phyloP scores from a whole-genome alignment of 148 eudicot genomes.

The Chenopodium formosanum region DNA sequence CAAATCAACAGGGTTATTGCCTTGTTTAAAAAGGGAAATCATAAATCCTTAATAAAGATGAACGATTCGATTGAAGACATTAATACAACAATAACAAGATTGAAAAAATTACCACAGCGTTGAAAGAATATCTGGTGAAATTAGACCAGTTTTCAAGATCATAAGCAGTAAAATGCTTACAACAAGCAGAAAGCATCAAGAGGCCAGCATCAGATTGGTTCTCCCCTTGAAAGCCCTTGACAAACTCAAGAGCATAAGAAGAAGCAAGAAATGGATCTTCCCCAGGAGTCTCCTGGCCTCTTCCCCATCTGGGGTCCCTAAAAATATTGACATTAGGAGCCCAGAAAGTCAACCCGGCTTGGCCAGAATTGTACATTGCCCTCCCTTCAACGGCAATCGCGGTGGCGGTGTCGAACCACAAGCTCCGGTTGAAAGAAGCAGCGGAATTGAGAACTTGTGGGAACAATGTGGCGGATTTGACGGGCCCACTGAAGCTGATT shows the following conservation, averaged over 20 bases:
- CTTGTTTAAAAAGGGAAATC: neutral
- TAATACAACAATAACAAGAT: no score
- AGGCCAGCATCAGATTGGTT: slow-evolving; percentile 31
- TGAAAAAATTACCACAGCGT: slow-evolving; percentile 63
- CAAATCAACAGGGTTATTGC: neutral
- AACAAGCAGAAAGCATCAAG: slow-evolving; percentile 93
- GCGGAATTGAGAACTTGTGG: slow-evolving; percentile 70
- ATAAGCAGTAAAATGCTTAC: slow-evolving; percentile 95
- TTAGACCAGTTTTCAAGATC: slow-evolving; percentile 81
- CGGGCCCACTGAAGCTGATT: slow-evolving; percentile 51
- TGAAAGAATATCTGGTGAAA: slow-evolving; percentile 70
- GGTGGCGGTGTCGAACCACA: slow-evolving; percentile 57
- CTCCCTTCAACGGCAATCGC: slow-evolving; percentile 71
- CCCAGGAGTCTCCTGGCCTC: slow-evolving; percentile 97
- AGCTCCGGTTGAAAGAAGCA: slow-evolving; percentile 55
- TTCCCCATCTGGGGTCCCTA: slow-evolving; percentile 99
- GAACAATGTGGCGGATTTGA: slow-evolving; percentile 65
- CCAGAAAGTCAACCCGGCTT: slow-evolving; percentile 93
- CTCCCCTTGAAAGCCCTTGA: slow-evolving; percentile 68
- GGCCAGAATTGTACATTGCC: slow-evolving; percentile 82
- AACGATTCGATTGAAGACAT: no score
- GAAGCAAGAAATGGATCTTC: slow-evolving; percentile 81
- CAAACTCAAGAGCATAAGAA: slow-evolving; percentile 59
- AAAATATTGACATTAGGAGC: slow-evolving; percentile 86
- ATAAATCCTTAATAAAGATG: neutral